These are phyloP conservation scores for Pseudocercospora crystallina DNA, from an alignment of 2,329 filamentous ascomycete genomes.

Conservation along the genomic window DNA sequence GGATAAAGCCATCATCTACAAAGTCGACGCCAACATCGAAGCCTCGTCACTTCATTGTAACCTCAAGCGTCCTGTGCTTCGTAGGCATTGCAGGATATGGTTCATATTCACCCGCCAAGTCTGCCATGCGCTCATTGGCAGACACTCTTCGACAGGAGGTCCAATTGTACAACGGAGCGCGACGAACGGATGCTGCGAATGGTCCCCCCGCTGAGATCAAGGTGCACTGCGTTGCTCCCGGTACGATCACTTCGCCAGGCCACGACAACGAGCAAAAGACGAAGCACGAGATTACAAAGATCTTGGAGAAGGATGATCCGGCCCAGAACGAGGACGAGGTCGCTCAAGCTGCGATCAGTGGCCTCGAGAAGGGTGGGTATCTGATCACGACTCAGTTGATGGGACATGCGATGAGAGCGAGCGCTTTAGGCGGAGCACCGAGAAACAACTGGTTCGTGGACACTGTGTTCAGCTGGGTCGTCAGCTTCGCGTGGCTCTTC, in stretches of 20 bases:
- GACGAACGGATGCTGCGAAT: slow-evolving; percentile 36
- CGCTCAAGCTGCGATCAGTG: slow-evolving; percentile 66
- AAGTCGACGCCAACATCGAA: slow-evolving; percentile 33
- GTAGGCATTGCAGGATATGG: slow-evolving; percentile 78
- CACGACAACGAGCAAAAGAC: slow-evolving; percentile 71
- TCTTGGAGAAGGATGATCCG: slow-evolving; percentile 80
- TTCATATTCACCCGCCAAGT: slow-evolving; percentile 81
- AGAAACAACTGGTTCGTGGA: slow-evolving; percentile 56
- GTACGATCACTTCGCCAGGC: slow-evolving; percentile 76
- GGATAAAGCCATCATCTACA: slow-evolving; percentile 58
- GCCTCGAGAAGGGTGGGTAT: slow-evolving; percentile 78
- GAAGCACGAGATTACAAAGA: slow-evolving; percentile 77
- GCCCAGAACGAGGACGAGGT: slow-evolving; percentile 76
- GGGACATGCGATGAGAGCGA: slow-evolving; percentile 68
- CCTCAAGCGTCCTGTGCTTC: slow-evolving; percentile 73
- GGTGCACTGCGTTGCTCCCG: slow-evolving; percentile 80
- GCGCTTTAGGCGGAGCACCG: slow-evolving; percentile 52
- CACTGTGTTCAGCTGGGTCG: slow-evolving; percentile 55
- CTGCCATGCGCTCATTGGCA: slow-evolving; percentile 76
- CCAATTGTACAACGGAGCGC: slow-evolving; percentile 73
- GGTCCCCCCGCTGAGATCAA: slow-evolving; percentile 66
- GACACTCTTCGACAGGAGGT: slow-evolving; percentile 84
- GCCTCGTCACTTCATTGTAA: slow-evolving; percentile 82
- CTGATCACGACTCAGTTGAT: slow-evolving; percentile 74
- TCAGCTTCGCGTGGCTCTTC: slow-evolving; percentile 55